Evolutionary conservation across 352 stramenopile genomes (phyloP).

Genomic region (Nothophytophthora sp.): DNA sequence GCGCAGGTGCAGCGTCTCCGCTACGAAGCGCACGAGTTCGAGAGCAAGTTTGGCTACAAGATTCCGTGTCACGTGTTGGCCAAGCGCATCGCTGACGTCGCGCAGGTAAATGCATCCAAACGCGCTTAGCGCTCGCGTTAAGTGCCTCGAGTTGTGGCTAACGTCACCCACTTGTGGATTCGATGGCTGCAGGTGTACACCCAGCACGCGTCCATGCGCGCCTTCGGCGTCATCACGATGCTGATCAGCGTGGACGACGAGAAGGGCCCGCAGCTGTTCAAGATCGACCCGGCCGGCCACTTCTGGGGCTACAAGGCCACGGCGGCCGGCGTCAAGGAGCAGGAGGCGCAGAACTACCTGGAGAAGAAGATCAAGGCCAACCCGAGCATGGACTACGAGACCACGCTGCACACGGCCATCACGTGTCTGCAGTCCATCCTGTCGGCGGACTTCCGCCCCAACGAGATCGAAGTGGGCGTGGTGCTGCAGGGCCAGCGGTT

Average conservation of each 20-base stretch:
- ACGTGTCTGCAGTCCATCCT: slow-evolving; percentile 97
- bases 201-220: slow-evolving; percentile 94
- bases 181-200: slow-evolving; percentile 75
- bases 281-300: slow-evolving; percentile 98
- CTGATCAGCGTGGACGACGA: slow-evolving; percentile 98
- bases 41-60: slow-evolving; percentile 97
- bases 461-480: slow-evolving; percentile 94
- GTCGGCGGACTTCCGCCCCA: slow-evolving; percentile 97
- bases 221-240: slow-evolving; percentile 95
- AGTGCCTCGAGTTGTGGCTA: too few relatives aligned
- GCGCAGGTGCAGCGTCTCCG: slow-evolving; percentile 95
- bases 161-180: not conserved
- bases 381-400: slow-evolving; percentile 90
- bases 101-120: slow-evolving; percentile 67
- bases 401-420: slow-evolving; percentile 96
- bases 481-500: slow-evolving; percentile 79
- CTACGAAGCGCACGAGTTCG: slow-evolving; percentile 98
- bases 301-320: slow-evolving; percentile 96
- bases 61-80: slow-evolving; percentile 95
- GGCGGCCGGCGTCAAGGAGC: slow-evolving; percentile 95
- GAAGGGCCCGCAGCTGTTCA: slow-evolving; percentile 97
- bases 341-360: slow-evolving; percentile 99
- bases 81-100: slow-evolving; percentile 97
- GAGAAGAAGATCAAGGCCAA: slow-evolving; percentile 98
- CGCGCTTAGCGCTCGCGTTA: too few relatives aligned